A percentile compares a stretch with the other conserved stretches of the same genome.
Conservation (phyloP, 2,329 filamentous ascomycete species). For the Fonsecaea monophora region DNA sequence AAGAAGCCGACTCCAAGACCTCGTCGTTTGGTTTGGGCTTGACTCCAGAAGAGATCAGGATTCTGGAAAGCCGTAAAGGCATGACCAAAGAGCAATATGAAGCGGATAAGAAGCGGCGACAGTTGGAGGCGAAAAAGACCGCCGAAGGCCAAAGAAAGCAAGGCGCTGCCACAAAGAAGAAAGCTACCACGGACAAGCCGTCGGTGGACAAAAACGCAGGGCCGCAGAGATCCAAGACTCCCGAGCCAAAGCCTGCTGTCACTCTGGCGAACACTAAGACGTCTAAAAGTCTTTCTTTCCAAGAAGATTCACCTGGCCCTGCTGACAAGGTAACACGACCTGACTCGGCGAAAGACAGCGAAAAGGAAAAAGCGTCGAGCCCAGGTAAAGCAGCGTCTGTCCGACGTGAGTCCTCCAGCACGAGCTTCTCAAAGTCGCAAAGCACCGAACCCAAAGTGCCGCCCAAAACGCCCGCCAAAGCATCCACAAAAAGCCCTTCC, state of each 20-base stretch:
- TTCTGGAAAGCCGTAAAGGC: conserved; percentile 30
- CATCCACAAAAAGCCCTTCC: conserved; percentile 14
- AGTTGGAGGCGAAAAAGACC: conserved; percentile 27
- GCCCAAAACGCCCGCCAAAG: conserved; percentile 17
- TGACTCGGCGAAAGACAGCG: background rate
- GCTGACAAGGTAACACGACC: background rate
- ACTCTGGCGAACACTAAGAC: conserved; percentile 12
- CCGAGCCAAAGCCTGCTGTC: background rate
- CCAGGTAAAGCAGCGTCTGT: background rate
- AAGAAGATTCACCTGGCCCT: background rate
- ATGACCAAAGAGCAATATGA: conserved; percentile 35
- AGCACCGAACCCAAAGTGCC: conserved; percentile 9
- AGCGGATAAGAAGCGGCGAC: conserved; percentile 31
- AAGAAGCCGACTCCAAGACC: conserved; percentile 16
- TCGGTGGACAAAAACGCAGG: background rate
- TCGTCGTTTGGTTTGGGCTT: conserved; percentile 26
- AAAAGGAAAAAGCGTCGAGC: background rate
- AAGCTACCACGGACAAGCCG: conserved; percentile 8
- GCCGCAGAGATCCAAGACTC: background rate
- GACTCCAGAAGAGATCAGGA: conserved; percentile 35
- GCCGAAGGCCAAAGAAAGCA: conserved; percentile 18
- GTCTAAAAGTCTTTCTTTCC: conserved; percentile 16
- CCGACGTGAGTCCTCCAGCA: conserved; percentile 8
- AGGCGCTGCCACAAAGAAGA: conserved; percentile 14
- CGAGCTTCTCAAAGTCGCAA: conserved; percentile 6